Conservation (phyloP, 257 asterid species). For the Petrea volubilis region DNA sequence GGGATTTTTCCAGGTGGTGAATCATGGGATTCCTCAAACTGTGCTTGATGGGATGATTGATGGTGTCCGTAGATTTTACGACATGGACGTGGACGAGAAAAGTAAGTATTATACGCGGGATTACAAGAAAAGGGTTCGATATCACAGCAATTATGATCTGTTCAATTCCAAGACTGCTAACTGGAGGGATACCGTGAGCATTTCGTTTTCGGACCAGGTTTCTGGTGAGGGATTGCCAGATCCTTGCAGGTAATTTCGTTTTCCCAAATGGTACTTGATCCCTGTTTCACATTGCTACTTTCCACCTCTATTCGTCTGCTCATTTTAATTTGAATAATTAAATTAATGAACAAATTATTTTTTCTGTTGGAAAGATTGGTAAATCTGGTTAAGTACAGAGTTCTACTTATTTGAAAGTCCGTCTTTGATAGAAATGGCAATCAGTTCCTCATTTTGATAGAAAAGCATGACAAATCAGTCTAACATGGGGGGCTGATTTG, state of each 20-base stretch:
- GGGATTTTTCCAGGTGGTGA: constrained; percentile 58
- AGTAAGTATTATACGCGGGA: constrained; percentile 51
- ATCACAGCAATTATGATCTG: constrained; percentile 40
- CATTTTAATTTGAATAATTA: too few relatives aligned
- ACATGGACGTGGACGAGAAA: constrained; percentile 38
- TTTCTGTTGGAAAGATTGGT: too few relatives aligned
- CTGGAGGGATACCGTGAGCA: constrained; percentile 59
- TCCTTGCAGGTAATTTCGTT: constrained; percentile 53
- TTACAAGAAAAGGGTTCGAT: constrained; percentile 25
- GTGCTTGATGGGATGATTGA: constrained; percentile 36
- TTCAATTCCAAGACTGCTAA: constrained; percentile 40
- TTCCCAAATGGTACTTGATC: too few relatives aligned
- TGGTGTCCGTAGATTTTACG: constrained; percentile 31
- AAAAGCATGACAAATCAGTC: too few relatives aligned
- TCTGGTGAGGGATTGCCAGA: constrained; percentile 39
- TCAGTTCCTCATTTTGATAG: too few relatives aligned
- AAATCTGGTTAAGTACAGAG: too few relatives aligned
- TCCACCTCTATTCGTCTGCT: too few relatives aligned
- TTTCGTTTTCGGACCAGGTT: constrained; percentile 28
- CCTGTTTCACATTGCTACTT: too few relatives aligned
- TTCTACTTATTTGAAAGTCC: too few relatives aligned
- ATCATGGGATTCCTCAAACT: constrained; percentile 41
- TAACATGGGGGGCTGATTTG: too few relatives aligned
- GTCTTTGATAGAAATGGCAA: too few relatives aligned
- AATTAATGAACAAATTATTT: too few relatives aligned